Percentiles rank a stretch among this genome's conserved stretches.
Conservation (phyloP, 225 moss, liverwort and hornwort species). For the Bryum argenteum region DNA sequence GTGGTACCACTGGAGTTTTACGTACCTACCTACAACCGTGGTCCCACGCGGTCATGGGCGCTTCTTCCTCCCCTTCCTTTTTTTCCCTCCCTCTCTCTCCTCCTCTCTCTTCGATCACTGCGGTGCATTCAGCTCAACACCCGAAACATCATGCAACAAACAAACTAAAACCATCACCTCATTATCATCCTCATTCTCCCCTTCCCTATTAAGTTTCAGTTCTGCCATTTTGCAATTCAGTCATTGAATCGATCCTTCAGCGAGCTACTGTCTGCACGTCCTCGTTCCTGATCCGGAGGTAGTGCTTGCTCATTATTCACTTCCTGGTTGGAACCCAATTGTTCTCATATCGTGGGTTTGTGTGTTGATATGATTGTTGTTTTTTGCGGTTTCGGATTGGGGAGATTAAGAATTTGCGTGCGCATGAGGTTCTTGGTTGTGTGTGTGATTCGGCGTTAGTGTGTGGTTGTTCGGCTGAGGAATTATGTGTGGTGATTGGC, state of each 20-base stretch:
- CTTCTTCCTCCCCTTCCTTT: conserved; percentile 22
- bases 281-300: conserved; percentile 20
- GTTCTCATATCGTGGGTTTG: too few relatives aligned
- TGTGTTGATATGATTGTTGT: too few relatives aligned
- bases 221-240: not conserved
- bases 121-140: conserved; percentile 12
- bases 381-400: not conserved
- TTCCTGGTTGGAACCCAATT: too few relatives aligned
- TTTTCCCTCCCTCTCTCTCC: conserved; percentile 10
- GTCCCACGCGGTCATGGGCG: conserved; percentile 7
- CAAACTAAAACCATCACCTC: not conserved
- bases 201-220: not conserved
- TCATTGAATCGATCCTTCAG: not conserved
- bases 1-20: too few relatives aligned
- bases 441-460: not conserved
- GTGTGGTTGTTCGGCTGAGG: conserved; percentile 18
- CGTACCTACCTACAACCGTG: not conserved
- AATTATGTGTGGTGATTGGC: conserved; percentile 3
- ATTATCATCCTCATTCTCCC: not conserved
- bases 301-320: too few relatives aligned
- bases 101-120: conserved; percentile 1
- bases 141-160: not conserved
- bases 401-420: not conserved
- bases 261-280: conserved; percentile 13
- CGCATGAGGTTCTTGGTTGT: conserved; percentile 27